Evolutionary conservation across 192 early-diverging fungal genomes (phyloP), one percentile per base, ranked within the genome.

Genomic region (Linderina pennispora): DNA sequence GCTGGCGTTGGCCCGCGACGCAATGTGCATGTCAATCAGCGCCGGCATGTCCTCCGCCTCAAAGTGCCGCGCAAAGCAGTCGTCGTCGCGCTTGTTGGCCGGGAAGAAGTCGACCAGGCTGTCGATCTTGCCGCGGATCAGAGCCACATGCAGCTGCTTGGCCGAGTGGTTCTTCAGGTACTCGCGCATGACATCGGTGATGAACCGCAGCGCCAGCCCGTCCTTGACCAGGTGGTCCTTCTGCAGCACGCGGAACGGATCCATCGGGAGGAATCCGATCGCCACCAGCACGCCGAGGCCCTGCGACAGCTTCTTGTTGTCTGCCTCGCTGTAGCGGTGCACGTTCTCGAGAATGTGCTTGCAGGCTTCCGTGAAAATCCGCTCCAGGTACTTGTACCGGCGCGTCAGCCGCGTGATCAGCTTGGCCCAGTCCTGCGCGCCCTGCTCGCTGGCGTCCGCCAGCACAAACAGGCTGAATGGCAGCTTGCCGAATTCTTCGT

Each of bases 181-280:
- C 21, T 83, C 80, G 39, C 87, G 78, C 76, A 96, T 82, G 23
- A 91, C 79, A 19, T 80, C 62, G 10, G 92, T 97, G 31, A 85
- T 67, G 64, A 96, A 97, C 31, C 80, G 74, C 36, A 96, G 71
- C 11, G 89, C 80, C 17, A 82, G 77, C 23, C 89, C 91, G 54
- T 94, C 91, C 74, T 91, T 93, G 54, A 93, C 89, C 59, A 97
- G 77, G 59, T 97, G 90, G 52, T 97, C 94, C 74, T 93, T 92
- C 53, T 89, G 80, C 45, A 94, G 62, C 34, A 79, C 77, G 28
- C 65, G 77, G 46, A 97, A 77, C 7, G 90, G 84, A 40, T 77
- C 77, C 44, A 91, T 64, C 14, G 80, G 70, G 28, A 87, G 72
- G 36, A 90, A 75, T 33, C 84, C 79, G 33, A 55, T 74, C 43